These are phyloP conservation scores for Penicillium palitans DNA, from an alignment of 2,329 filamentous ascomycete species.

Conservation along the genomic window DNA sequence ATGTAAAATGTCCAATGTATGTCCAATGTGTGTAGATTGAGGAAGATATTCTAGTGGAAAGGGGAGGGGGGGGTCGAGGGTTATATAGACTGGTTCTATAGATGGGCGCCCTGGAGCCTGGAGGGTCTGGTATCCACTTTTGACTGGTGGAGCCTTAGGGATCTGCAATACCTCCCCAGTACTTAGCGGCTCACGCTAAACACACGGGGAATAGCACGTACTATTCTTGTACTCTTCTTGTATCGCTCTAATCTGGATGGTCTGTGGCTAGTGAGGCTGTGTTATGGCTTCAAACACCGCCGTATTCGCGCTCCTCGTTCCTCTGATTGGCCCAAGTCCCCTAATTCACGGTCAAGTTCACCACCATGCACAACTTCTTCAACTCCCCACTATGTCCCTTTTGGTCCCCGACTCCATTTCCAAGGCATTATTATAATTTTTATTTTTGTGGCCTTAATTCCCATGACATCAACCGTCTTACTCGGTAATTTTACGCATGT, in stretches of 20 bases:
- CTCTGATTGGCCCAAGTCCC: slow-evolving; percentile 14
- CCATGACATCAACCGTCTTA: slow-evolving; percentile 1
- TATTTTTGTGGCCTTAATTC: background rate
- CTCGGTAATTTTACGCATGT: background rate
- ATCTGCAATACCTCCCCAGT: slow-evolving; percentile 7
- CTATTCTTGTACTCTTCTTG: slow-evolving; percentile 1
- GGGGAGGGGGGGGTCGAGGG: background rate
- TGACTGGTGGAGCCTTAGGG: background rate
- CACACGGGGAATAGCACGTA: background rate
- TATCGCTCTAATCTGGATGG: background rate
- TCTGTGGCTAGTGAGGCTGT: slow-evolving; percentile 15
- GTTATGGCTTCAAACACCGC: slow-evolving; percentile 22
- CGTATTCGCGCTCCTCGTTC: background rate
- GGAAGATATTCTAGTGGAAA: background rate
- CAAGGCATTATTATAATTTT: background rate
- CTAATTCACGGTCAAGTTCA: slow-evolving; percentile 3
- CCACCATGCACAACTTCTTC: background rate
- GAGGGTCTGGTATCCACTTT: slow-evolving; percentile 4
- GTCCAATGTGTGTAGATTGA: background rate
- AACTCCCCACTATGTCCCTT: background rate
- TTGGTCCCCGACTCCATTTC: background rate
- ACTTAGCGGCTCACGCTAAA: slow-evolving; percentile 8
- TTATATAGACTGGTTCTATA: slow-evolving; percentile 6
- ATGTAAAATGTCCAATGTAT: background rate
- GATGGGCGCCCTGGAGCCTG: slow-evolving; percentile 17